Evolutionary conservation across 2,329 filamentous ascomycete genomes (phyloP), one percentile per base, ranked within the genome.

Genomic region (Mycosphaerella sp.): DNA sequence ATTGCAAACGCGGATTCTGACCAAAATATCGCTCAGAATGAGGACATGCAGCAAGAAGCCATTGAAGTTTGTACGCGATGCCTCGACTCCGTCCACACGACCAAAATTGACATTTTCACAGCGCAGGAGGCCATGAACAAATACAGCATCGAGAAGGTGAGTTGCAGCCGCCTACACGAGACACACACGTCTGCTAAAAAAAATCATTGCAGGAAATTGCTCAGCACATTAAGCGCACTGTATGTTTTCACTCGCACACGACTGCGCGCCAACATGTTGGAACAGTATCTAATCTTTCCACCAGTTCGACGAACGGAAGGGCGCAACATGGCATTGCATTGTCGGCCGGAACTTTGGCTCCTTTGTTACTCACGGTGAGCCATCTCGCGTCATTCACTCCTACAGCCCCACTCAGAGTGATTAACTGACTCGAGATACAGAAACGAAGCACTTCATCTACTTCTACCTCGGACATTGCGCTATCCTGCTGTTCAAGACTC

Each of bases 391-490:
- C 11, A 32, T 11, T 46, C 32, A 29, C 8, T 23, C 14, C 14
- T 17, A 41, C 23, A 51, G 12, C 44, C 50, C 45, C 50, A 42
- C 50, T 34, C 32, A 26, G 11, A 40, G 11, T 47, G 45, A 36
- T 17, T 6, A 26, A 39, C 44, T 43, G 29, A 17, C 45, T 45
- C 38, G 52, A 68, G 43, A 29, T 68, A 38, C 76, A 96, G 93
- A 97, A 74, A 97, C 93, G 29, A 97, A 97, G 78, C 93, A 98
- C 75, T 98, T 98, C 78, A 96, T 98, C 72, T 98, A 98, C 78
- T 98, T 98, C 78, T 98, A 98, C 78, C 86, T 98, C 56, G 93
- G 93, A 51, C 93, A 97, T 79, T 96, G 90, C 73, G 93, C 93
- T 56, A 97, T 98, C 70, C 81, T 98, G 53, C 84, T 98, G 50